Percentiles rank a stretch among this genome's conserved stretches.
Evolutionary conservation across 148 eudicot genomes (phyloP).

Genomic region (Dianthus caryophyllus): DNA sequence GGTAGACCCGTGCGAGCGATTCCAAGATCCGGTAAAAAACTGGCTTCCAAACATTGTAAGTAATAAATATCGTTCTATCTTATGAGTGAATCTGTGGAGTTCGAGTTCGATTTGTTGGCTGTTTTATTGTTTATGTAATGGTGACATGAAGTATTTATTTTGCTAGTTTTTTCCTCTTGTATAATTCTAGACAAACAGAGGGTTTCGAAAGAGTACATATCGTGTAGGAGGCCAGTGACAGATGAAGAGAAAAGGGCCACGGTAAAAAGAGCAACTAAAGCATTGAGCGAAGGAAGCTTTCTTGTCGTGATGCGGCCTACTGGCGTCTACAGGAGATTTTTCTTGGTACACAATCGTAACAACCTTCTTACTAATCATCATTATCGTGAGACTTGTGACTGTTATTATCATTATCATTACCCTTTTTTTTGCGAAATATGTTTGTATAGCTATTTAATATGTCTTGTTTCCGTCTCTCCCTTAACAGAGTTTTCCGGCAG

Average conservation of each 20-base stretch:
- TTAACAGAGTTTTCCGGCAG: constrained; percentile 27
- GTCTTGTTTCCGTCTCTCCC: neutral
- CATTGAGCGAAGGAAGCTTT: constrained; percentile 23
- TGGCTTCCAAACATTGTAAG: constrained; percentile 9
- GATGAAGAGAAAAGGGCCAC: constrained; percentile 18
- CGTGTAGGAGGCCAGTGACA: constrained; percentile 27
- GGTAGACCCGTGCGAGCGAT: constrained; percentile 11
- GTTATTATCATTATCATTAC: too few relatives aligned
- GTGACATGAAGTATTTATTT: neutral
- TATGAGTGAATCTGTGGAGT: neutral
- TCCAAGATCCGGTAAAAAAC: constrained; percentile 12
- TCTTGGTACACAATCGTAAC: constrained; percentile 8
- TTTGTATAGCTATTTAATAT: too few relatives aligned
- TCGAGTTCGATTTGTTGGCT: neutral
- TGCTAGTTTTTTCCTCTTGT: neutral
- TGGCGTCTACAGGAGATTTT: constrained; percentile 29
- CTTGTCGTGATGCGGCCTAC: constrained; percentile 29
- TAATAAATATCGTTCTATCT: neutral
- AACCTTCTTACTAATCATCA: neutral
- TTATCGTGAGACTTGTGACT: neutral
- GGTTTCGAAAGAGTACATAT: constrained; percentile 17
- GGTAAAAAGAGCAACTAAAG: constrained; percentile 21
- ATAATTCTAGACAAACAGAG: constrained; percentile 4
- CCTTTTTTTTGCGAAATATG: too few relatives aligned
- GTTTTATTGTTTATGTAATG: neutral